These are phyloP conservation scores for Xerocomellus chrysenteron DNA, from an alignment of 768 basidiomycete species.

Conservation along the genomic window DNA sequence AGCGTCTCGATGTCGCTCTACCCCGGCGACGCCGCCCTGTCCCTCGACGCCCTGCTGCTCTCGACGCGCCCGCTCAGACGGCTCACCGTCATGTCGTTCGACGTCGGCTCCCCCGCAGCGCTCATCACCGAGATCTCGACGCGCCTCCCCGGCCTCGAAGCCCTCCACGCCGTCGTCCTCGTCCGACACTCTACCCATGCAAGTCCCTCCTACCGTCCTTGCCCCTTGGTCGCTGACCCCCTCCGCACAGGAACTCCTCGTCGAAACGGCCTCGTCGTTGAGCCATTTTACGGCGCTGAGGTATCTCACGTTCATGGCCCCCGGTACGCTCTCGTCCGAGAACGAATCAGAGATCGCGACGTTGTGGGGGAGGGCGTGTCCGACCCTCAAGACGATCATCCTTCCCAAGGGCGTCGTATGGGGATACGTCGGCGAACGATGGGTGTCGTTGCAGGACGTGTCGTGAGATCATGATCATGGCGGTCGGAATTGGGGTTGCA, in stretches of 20 bases:
- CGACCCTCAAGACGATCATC: slow-evolving; percentile 62
- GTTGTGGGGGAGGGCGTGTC: slow-evolving; percentile 56
- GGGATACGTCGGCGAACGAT: slow-evolving; percentile 39
- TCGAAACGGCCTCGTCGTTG: slow-evolving; percentile 41
- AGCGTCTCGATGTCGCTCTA: slow-evolving; percentile 54
- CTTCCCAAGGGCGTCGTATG: slow-evolving; percentile 62
- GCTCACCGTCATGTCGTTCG: slow-evolving; percentile 60
- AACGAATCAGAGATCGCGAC: slow-evolving; percentile 54
- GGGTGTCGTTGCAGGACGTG: slow-evolving; percentile 23
- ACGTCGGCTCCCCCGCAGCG: slow-evolving; percentile 42
- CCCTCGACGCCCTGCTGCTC: slow-evolving; percentile 44
- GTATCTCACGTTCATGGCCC: slow-evolving; percentile 63
- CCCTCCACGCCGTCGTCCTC: slow-evolving; percentile 59
- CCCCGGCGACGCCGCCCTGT: slow-evolving; percentile 36
- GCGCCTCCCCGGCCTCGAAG: slow-evolving; percentile 52
- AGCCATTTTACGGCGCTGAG: slow-evolving; percentile 41
- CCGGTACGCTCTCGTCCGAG: slow-evolving; percentile 23
- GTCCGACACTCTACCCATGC: slow-evolving; percentile 48
- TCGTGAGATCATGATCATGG: not conserved
- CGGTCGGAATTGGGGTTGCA: no score
- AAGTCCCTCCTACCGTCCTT: slow-evolving; percentile 19
- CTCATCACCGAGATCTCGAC: slow-evolving; percentile 48
- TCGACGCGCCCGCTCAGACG: slow-evolving; percentile 42
- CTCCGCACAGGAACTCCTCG: slow-evolving; percentile 39
- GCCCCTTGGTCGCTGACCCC: not conserved